phyloP scores from a whole-genome alignment of 345 rosid species.

The Gossypium bickii region DNA sequence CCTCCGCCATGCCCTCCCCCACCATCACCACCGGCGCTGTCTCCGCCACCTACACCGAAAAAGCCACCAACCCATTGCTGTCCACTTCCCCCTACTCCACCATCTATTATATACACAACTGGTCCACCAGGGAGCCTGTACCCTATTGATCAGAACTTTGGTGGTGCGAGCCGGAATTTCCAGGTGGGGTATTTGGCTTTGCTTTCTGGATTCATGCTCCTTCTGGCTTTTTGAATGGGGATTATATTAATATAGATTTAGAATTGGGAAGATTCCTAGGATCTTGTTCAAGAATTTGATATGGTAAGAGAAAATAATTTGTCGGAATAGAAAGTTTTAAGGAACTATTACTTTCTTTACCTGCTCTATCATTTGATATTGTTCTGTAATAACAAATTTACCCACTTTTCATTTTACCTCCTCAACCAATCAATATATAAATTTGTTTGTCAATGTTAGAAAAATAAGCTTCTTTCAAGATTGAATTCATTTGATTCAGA shows the following conservation, averaged over 20 bases:
- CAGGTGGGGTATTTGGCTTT: constrained; percentile 27
- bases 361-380: background rate
- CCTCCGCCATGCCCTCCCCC: constrained; percentile 40
- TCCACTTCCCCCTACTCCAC: constrained; percentile 46
- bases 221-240: constrained; percentile 24
- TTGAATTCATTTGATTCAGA: too few relatives aligned
- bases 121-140: constrained; percentile 62
- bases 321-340: constrained; percentile 9
- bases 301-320: constrained; percentile 6
- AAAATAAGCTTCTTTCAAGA: too few relatives aligned
- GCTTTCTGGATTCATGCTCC: constrained; percentile 37
- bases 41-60: constrained; percentile 37
- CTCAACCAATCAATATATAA: too few relatives aligned
- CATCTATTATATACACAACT: constrained; percentile 41
- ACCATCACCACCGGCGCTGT: constrained; percentile 46
- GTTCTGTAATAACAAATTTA: background rate
- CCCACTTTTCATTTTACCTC: background rate
- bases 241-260: background rate
- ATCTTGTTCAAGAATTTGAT: background rate
- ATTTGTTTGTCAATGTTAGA: too few relatives aligned
- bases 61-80: constrained; percentile 39
- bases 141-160: constrained; percentile 42
- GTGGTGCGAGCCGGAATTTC: constrained; percentile 24
- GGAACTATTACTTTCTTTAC: background rate
- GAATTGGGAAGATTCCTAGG: background rate